Evolutionary conservation across 2,329 filamentous ascomycete genomes (phyloP).

Genomic region (Phyllosticta paracitricarpa): DNA sequence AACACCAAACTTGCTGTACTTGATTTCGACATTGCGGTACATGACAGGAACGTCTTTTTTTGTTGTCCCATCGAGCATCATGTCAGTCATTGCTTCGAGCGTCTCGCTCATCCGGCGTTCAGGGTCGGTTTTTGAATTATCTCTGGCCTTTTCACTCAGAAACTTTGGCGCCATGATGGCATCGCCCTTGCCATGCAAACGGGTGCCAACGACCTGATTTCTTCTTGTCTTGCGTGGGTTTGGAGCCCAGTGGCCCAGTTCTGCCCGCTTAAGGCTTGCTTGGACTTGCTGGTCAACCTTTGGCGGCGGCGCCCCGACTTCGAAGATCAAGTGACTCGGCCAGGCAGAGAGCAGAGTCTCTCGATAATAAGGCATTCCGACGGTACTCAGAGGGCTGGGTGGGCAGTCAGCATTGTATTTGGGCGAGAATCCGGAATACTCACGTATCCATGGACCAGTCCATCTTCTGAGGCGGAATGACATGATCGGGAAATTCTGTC

Average conservation of each 20-base stretch:
- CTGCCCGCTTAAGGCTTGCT: conserved; percentile 56
- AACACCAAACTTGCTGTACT: conserved; percentile 98
- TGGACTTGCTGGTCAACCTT: conserved; percentile 65
- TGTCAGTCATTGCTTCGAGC: conserved; percentile 55
- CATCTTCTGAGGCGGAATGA: conserved; percentile 48
- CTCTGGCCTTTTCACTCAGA: conserved; percentile 78
- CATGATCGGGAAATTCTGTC: conserved; percentile 62
- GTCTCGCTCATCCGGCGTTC: conserved; percentile 42
- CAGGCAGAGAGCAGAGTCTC: conserved; percentile 81
- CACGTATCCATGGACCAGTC: conserved; percentile 65
- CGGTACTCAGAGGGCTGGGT: conserved; percentile 62
- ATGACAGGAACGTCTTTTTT: conserved; percentile 76
- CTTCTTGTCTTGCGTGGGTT: conserved; percentile 64
- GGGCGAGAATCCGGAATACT: conserved; percentile 21
- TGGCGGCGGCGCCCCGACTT: conserved; percentile 71
- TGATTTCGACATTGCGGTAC: conserved; percentile 93
- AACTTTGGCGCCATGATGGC: conserved; percentile 77
- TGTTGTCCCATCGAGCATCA: conserved; percentile 59
- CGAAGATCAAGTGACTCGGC: conserved; percentile 74
- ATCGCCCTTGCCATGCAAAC: conserved; percentile 49
- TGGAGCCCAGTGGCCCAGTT: conserved; percentile 68
- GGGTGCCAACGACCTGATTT: conserved; percentile 75
- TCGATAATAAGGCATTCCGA: conserved; percentile 91
- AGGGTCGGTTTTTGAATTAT: conserved; percentile 16
- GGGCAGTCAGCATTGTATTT: conserved; percentile 9